phyloP scores from a whole-genome alignment of 306 rosid species.

The Gleditsia sinensis region DNA sequence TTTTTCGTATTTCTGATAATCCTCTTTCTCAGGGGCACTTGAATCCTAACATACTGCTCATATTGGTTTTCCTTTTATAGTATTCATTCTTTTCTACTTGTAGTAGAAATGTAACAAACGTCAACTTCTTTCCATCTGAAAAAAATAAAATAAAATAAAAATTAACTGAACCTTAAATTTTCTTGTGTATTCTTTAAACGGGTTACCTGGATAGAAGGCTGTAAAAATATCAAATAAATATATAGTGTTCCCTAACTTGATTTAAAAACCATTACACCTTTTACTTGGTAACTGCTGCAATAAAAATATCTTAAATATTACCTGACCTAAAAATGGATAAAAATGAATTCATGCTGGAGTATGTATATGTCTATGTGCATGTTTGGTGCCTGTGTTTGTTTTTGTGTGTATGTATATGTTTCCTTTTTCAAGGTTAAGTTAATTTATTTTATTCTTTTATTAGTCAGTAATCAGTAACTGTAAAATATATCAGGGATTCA shows the following conservation, averaged over 20 bases:
- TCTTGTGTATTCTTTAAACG: too few relatives aligned
- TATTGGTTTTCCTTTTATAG: not conserved
- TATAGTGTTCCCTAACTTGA: not conserved
- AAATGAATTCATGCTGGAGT: too few relatives aligned
- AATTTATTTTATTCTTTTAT: constrained; percentile 22
- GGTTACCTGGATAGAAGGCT: not conserved
- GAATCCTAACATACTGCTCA: not conserved
- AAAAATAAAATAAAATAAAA: not conserved
- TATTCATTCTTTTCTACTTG: not conserved
- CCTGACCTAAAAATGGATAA: not conserved
- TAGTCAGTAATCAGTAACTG: constrained; percentile 23
- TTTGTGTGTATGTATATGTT: not conserved
- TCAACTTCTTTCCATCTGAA: not conserved
- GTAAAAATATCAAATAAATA: not conserved
- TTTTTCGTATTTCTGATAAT: not conserved
- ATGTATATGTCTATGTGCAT: not conserved
- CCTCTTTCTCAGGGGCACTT: not conserved
- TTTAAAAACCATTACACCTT: not conserved
- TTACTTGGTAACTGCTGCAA: not conserved
- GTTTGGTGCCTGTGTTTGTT: constrained; percentile 4
- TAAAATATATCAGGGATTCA: constrained; percentile 69
- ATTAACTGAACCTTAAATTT: not conserved
- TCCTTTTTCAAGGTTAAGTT: not conserved
- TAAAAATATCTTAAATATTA: not conserved
- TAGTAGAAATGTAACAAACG: not conserved